Evolutionary conservation across 768 basidiomycete species (phyloP), one percentile per base, ranked within the genome.

Genomic region (Hypsizygus marmoreus): DNA sequence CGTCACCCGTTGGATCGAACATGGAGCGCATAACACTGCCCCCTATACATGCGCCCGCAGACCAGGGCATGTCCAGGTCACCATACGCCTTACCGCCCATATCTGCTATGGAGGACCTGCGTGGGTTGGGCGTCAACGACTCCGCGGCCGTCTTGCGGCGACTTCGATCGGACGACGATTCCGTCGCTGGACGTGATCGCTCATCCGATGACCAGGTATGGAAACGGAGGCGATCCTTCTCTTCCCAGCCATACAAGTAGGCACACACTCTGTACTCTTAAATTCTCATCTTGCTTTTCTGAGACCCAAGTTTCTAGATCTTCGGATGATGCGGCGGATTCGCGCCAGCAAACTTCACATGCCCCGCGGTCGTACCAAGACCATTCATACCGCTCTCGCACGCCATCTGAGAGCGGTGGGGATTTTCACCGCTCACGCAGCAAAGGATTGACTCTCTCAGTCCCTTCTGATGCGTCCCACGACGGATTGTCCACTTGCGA

Each of bases 121-220:
- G 82, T 7, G 80, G 81, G 2, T 64, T 76, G 16, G 66, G 55
- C 62, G 70, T 49, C 47, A 72, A 70, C 28, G 84, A 87, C 58
- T 81, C 85, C 0, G 79, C 81, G 4, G 80, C 84, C 5, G 86
- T 89, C 6, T 64, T 89, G 36, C 69, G 80, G 43, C 74, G 87
- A 20, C 64, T 89, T n/a, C 75, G 71, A 45, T 72, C 75, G 51
- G 79, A 82, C 16, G 82, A 83, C 40, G 71, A 75, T 28, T 40
- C 47, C 36, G 65, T 49, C 35, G 46, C 55, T 22, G 64, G 59
- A 28, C 23, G 58, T 9, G 55, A 50, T 17, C 62, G 59, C 52
- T 31, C 53, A 40, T 45, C 55, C 40, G 66, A 64, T 14, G 63
- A 61, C 11, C 58, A 59, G 14, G 40, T 49, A 7, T 72, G 73